Conservation (phyloP, 805 yeast species). For the Zygotorulaspora danielsina region DNA sequence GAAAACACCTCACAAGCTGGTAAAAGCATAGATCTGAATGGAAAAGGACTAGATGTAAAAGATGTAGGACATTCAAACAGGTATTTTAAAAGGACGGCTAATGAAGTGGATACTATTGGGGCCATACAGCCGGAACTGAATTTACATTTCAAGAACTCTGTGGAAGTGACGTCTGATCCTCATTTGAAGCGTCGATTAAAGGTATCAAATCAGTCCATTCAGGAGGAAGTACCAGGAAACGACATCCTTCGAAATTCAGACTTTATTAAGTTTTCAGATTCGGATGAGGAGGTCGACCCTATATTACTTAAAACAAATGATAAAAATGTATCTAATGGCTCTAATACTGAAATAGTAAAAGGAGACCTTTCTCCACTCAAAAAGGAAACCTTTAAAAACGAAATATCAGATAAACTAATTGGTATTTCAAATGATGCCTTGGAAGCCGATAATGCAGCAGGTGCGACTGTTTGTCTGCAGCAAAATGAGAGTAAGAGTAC, state of each 20-base stretch:
- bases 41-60: background rate
- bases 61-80: background rate
- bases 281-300: background rate
- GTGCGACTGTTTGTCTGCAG: background rate
- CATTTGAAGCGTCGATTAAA: background rate
- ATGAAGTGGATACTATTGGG: background rate
- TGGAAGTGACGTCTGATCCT: background rate
- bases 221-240: background rate
- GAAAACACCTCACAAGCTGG: background rate
- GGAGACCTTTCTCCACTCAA: background rate
- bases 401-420: too few relatives aligned
- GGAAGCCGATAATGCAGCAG: background rate
- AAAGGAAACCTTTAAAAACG: too few relatives aligned
- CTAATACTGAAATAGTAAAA: background rate
- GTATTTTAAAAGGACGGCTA: too few relatives aligned
- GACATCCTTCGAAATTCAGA: conserved; percentile 1
- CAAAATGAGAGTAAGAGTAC: too few relatives aligned
- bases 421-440: background rate
- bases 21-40: background rate
- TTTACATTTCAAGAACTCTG: background rate
- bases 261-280: background rate
- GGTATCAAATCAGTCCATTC: background rate
- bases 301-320: background rate
- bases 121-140: background rate
- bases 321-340: background rate